phyloP scores from a whole-genome alignment of 2,329 filamentous ascomycete genomes.

The Fusarium chuoi region DNA sequence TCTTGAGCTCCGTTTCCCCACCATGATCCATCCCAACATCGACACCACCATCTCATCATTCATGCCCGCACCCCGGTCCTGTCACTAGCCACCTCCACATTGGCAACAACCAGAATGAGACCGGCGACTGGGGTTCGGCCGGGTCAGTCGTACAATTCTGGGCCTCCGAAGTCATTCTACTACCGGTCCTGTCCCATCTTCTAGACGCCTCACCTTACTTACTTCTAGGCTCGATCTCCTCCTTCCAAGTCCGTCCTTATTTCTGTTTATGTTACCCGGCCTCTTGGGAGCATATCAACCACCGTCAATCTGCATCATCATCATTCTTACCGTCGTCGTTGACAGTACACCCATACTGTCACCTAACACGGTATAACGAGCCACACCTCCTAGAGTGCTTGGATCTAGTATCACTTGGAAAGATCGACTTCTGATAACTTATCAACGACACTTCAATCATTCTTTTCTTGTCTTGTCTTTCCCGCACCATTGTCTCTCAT shows the following conservation, averaged over 20 bases:
- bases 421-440: constrained; percentile 9
- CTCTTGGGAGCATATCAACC: constrained; percentile 26
- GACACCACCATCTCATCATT: constrained; percentile 46
- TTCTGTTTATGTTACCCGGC: constrained; percentile 28
- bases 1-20: constrained; percentile 43
- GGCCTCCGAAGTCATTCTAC: constrained; percentile 39
- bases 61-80: constrained; percentile 43
- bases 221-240: constrained; percentile 43
- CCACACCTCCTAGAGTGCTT: constrained; percentile 16
- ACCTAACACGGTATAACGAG: constrained; percentile 9
- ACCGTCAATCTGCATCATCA: constrained; percentile 12
- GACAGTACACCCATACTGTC: constrained; percentile 14
- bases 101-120: constrained; percentile 45
- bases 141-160: constrained; percentile 46
- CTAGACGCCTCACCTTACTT: constrained; percentile 40
- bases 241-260: constrained; percentile 33
- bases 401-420: constrained; percentile 14
- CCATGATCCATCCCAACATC: constrained; percentile 42
- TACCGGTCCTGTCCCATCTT: constrained; percentile 38
- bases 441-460: background rate
- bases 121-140: constrained; percentile 43
- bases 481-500: background rate
- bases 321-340: constrained; percentile 16
- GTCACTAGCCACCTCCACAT: constrained; percentile 48
- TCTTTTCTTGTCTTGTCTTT: background rate